A percentile compares a stretch with the other conserved stretches of the same genome.
Conservation (phyloP, 257 asterid genomes). For the Knoxia roxburghii region DNA sequence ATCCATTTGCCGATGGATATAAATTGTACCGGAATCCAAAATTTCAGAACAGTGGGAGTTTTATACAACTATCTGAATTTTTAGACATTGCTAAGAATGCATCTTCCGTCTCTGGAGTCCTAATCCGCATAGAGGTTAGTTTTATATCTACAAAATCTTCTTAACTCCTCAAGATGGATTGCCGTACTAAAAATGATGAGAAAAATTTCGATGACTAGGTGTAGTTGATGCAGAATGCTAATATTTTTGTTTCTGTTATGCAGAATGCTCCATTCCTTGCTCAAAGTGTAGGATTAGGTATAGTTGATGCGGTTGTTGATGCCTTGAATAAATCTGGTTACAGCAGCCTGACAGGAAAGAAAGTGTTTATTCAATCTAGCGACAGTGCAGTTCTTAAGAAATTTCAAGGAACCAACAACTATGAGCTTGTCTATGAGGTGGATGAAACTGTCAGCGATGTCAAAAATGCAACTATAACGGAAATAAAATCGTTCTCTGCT, state of each 20-base stretch:
- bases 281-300: slow-evolving; percentile 51
- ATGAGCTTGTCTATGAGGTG: slow-evolving; percentile 64
- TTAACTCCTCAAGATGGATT: not conserved
- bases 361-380: slow-evolving; percentile 51
- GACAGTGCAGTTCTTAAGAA: slow-evolving; percentile 58
- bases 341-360: slow-evolving; percentile 46
- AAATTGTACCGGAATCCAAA: slow-evolving; percentile 47
- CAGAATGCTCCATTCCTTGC: slow-evolving; percentile 87
- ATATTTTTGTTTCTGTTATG: slow-evolving; percentile 16
- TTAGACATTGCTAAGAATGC: slow-evolving; percentile 53
- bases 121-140: slow-evolving; percentile 66
- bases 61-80: slow-evolving; percentile 50
- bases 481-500: slow-evolving; percentile 54
- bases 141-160: slow-evolving; percentile 12
- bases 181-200: not conserved
- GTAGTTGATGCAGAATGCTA: too few relatives aligned
- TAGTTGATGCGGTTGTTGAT: slow-evolving; percentile 54
- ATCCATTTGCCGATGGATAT: slow-evolving; percentile 26
- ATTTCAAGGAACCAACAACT: slow-evolving; percentile 38
- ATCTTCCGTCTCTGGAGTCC: slow-evolving; percentile 62
- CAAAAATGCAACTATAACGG: slow-evolving; percentile 51
- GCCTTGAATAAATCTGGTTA: slow-evolving; percentile 49
- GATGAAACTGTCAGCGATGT: slow-evolving; percentile 48
- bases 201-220: too few relatives aligned
- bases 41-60: slow-evolving; percentile 31